Evolutionary conservation across 2,329 filamentous ascomycete genomes (phyloP), one percentile per base, ranked within the genome.

Genomic region (Fusarium euwallaceae): DNA sequence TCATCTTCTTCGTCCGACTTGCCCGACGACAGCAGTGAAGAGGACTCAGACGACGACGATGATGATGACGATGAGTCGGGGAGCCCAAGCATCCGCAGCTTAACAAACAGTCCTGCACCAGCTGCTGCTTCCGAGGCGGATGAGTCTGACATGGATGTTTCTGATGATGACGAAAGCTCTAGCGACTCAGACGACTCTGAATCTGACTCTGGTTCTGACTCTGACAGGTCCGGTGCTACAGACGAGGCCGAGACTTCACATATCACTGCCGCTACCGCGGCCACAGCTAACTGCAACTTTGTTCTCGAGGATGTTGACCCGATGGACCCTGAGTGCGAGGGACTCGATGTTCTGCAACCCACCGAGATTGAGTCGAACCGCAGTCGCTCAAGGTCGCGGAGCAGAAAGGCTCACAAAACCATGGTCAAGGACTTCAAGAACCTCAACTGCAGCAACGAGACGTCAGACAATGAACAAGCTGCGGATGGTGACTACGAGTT

Each of bases 231-330:
- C 6, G 78, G 74, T 32, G 74, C 60, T 12, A 74, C 70, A 20
- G 79, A 78, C 6, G 75, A 79, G 37, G 75, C 71, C 17, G 74
- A 72, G 66, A 76, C 65, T 16, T 75, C 70, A 14, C 73, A 76
- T 32, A 67, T 77, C n/a, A 75, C 74, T 37, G 36, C 69, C 27
- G 67, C 72, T 22, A 71, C 71, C 24, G 71, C 71, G 27, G 67
- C 74, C 9, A 73, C 69, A 17, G 67, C 78, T 36, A 37, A 67
- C 39, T 80, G 78, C 64, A 75, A 81, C 39, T 83, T 88, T 41
- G 77, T 81, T 12, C 81, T 89, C 34, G 87, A 88, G 69, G 87
- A 88, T 70, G 83, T 87, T 64, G 86, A 85, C 61, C 82, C 83
- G 4, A 84, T 84, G 83, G 86, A 87, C 66, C 84, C 83, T 74